Evolutionary conservation across 2,329 filamentous ascomycete genomes (phyloP).

Genomic region (Triangularia verruculosa): DNA sequence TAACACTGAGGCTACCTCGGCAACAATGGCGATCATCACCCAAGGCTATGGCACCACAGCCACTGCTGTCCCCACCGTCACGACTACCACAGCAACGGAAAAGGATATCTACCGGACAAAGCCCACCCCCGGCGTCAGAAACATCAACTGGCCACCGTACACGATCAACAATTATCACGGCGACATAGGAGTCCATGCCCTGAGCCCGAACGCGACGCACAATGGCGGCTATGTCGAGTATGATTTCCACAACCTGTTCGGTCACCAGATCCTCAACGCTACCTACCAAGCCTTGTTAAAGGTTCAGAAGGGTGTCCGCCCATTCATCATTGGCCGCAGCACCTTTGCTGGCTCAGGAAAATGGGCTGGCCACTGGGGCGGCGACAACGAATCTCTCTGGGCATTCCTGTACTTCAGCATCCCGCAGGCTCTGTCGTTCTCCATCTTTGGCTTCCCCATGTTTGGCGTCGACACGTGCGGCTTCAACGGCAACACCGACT

Average conservation of each 20-base stretch:
- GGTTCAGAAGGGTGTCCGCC: conserved; percentile 65
- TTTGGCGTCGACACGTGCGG: conserved; percentile 70
- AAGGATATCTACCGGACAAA: conserved; percentile 52
- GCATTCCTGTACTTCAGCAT: conserved; percentile 74
- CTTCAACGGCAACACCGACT: conserved; percentile 64
- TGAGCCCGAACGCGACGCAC: conserved; percentile 76
- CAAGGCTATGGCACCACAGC: conserved; percentile 24
- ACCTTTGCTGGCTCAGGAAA: conserved; percentile 76
- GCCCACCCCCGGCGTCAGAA: conserved; percentile 60
- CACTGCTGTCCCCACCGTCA: conserved; percentile 22
- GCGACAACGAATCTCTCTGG: conserved; percentile 70
- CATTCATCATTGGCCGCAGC: conserved; percentile 78
- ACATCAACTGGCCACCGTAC: conserved; percentile 73
- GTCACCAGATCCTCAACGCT: conserved; percentile 71
- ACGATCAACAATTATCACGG: conserved; percentile 71
- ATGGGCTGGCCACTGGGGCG: conserved; percentile 79
- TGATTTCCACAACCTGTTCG: conserved; percentile 77
- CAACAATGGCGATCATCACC: conserved; percentile 48
- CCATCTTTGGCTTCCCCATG: conserved; percentile 73
- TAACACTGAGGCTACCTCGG: conserved; percentile 61
- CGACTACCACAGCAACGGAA: conserved; percentile 34
- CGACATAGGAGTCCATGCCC: conserved; percentile 68
- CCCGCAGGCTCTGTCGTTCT: conserved; percentile 72
- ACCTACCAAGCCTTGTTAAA: conserved; percentile 69
- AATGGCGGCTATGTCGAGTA: conserved; percentile 71